Evolutionary conservation across 345 rosid genomes (phyloP).

Genomic region (Dipteronia dyeriana): DNA sequence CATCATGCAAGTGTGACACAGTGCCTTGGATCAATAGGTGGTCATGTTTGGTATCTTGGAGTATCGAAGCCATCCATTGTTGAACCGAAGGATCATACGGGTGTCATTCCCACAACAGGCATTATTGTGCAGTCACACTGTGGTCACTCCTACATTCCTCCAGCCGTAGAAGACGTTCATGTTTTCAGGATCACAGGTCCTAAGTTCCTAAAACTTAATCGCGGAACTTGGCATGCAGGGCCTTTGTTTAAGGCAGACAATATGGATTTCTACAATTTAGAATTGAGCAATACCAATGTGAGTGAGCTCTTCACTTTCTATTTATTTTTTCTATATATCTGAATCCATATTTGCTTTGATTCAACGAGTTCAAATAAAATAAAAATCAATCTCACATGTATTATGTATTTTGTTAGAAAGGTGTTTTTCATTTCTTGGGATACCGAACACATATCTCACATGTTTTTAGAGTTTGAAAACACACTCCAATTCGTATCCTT

Average conservation of each 20-base stretch:
- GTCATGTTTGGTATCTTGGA: slow-evolving; percentile 77
- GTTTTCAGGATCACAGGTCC: slow-evolving; percentile 69
- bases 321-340: background rate
- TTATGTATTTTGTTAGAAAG: background rate
- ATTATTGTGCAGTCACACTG: slow-evolving; percentile 32
- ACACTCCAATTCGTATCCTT: background rate
- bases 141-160: slow-evolving; percentile 71
- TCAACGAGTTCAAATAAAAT: background rate
- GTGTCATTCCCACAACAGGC: slow-evolving; percentile 6
- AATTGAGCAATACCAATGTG: slow-evolving; percentile 80
- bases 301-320: slow-evolving; percentile 23
- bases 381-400: background rate
- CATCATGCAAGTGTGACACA: slow-evolving; percentile 91
- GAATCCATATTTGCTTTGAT: background rate
- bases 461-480: background rate
- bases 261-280: slow-evolving; percentile 86
- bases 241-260: slow-evolving; percentile 53
- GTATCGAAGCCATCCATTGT: slow-evolving; percentile 68
- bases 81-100: slow-evolving; percentile 20
- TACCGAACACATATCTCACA: background rate
- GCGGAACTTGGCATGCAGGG: slow-evolving; percentile 90
- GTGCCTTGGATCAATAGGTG: slow-evolving; percentile 84
- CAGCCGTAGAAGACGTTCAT: slow-evolving; percentile 50
- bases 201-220: slow-evolving; percentile 65
- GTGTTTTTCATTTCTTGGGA: background rate